Evolutionary conservation across 768 basidiomycete genomes (phyloP).

Genomic region (Kwoniella newhampshirensis): DNA sequence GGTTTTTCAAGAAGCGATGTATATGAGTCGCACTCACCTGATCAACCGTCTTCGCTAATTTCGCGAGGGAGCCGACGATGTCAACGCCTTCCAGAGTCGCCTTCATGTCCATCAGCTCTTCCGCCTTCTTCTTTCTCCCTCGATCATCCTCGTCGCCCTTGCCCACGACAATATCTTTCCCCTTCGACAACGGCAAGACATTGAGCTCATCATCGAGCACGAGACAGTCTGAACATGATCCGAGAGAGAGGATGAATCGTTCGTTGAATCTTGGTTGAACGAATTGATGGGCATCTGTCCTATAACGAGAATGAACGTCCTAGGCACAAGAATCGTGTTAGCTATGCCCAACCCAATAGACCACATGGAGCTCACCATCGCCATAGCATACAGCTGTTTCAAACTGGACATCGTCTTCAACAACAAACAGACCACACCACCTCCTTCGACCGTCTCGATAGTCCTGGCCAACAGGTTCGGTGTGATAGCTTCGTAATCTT

Average conservation of each 20-base stretch:
- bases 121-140: conserved; percentile 61
- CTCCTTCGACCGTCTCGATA: conserved; percentile 97
- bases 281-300: conserved; percentile 80
- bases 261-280: conserved; percentile 88
- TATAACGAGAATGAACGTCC: conserved; percentile 94
- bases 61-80: conserved; percentile 82
- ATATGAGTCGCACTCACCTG: conserved; percentile 60
- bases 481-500: conserved; percentile 97
- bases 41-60: conserved; percentile 85
- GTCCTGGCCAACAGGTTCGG: conserved; percentile 95
- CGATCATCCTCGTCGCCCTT: conserved; percentile 56
- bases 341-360: background rate
- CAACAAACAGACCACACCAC: conserved; percentile 73
- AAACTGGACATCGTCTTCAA: conserved; percentile 94
- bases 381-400: conserved; percentile 87
- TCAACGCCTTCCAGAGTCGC: conserved; percentile 75
- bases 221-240: conserved; percentile 86
- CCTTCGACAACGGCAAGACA: conserved; percentile 90
- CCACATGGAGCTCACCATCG: conserved; percentile 58
- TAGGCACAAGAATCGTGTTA: conserved; percentile 48
- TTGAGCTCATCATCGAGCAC: conserved; percentile 97
- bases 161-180: conserved; percentile 81
- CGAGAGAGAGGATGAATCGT: conserved; percentile 94
- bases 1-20: background rate
- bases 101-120: conserved; percentile 72